Conservation (phyloP, 1,139 yeast genomes). For the Yamadazyma atmosphaerica region DNA sequence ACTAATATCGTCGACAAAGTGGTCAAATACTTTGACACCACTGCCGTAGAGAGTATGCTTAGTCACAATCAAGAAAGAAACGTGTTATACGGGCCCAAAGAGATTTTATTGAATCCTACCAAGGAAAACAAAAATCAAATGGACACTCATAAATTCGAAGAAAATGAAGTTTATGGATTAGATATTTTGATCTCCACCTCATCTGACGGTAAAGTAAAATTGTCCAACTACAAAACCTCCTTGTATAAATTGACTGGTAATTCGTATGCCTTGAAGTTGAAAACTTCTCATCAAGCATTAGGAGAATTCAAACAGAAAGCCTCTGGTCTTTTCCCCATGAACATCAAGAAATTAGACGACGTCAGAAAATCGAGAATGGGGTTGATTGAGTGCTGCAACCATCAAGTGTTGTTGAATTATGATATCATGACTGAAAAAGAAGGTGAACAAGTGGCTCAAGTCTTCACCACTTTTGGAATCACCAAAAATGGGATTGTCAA, state of each 20-base stretch:
- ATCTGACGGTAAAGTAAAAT: slow-evolving; percentile 67
- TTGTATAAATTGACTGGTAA: slow-evolving; percentile 73
- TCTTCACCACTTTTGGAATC: slow-evolving; percentile 73
- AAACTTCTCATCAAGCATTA: slow-evolving; percentile 67
- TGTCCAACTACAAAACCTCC: slow-evolving; percentile 63
- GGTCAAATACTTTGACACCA: slow-evolving; percentile 59
- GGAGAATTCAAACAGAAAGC: slow-evolving; percentile 65
- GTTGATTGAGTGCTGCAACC: slow-evolving; percentile 70
- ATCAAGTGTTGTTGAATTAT: slow-evolving; percentile 67
- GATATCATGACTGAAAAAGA: slow-evolving; percentile 71
- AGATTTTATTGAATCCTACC: slow-evolving; percentile 73
- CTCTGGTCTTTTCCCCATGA: slow-evolving; percentile 69
- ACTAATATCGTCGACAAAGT: slow-evolving; percentile 67
- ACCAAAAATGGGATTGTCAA: slow-evolving; percentile 73
- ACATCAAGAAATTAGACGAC: slow-evolving; percentile 66
- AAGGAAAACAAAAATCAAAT: slow-evolving; percentile 66
- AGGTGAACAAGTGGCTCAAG: slow-evolving; percentile 69
- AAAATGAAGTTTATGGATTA: slow-evolving; percentile 76
- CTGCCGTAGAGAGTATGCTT: slow-evolving; percentile 76
- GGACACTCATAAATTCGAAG: slow-evolving; percentile 67
- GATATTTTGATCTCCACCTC: slow-evolving; percentile 71
- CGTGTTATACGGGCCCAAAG: slow-evolving; percentile 74
- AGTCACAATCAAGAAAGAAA: slow-evolving; percentile 71
- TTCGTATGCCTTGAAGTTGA: slow-evolving; percentile 69
- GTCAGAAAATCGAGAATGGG: slow-evolving; percentile 77